These are phyloP conservation scores for Pseudopediastrum boryanum DNA, from an alignment of 139 green algal genomes.

Conservation along the genomic window DNA sequence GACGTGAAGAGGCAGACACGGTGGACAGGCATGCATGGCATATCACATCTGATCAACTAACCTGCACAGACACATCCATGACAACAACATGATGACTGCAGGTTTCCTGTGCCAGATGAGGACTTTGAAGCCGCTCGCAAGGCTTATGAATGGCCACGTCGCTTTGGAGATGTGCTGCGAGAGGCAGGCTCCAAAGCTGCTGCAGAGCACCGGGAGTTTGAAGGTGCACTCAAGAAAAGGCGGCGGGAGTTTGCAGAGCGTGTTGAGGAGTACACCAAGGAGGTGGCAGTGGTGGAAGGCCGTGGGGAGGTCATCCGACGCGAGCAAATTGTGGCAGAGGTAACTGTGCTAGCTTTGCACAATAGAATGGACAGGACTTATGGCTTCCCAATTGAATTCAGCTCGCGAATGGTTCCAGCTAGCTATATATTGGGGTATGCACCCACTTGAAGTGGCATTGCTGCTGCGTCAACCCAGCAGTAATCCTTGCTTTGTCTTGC, in stretches of 20 bases:
- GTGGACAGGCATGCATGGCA: too few species aligned
- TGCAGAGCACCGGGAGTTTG: conserved; percentile 60
- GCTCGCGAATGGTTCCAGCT: too few species aligned
- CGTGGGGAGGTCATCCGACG: conserved; percentile 51
- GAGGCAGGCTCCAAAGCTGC: conserved; percentile 65
- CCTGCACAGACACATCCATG: too few species aligned
- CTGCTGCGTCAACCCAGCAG: too few species aligned
- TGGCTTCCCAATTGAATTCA: too few species aligned
- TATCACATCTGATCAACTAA: too few species aligned
- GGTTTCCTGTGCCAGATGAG: conserved; percentile 62
- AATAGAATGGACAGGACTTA: background rate
- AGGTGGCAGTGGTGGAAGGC: conserved; percentile 45
- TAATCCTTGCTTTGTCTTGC: too few species aligned
- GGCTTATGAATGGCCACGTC: conserved; percentile 75
- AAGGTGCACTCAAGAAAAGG: conserved; percentile 53
- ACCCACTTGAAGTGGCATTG: too few species aligned
- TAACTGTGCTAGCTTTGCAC: background rate
- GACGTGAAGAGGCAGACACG: too few species aligned
- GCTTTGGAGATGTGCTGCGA: conserved; percentile 69
- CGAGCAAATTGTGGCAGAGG: conserved; percentile 51
- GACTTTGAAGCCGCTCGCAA: conserved; percentile 74
- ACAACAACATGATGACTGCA: too few species aligned
- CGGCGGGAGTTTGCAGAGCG: conserved; percentile 59
- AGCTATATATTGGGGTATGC: too few species aligned
- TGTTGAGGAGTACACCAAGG: conserved; percentile 54